Percentiles rank a stretch among this genome's conserved stretches.
These are phyloP conservation scores for Papiliotrema nemorosa DNA, from an alignment of 1,284 basidiomycete species.

Conservation along the genomic window DNA sequence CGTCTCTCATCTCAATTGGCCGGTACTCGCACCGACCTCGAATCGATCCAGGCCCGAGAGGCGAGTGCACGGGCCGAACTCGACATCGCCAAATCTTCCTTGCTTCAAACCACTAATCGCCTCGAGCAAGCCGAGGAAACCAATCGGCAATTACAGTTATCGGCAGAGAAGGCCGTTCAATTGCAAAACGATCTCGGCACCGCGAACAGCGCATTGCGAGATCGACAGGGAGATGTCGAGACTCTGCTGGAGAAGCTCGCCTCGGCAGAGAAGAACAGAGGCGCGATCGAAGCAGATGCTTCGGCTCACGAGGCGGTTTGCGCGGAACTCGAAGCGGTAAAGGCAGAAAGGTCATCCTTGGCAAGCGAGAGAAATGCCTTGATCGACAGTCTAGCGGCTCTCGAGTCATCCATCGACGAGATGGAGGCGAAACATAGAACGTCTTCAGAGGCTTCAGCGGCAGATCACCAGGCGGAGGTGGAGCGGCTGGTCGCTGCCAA, in stretches of 20 bases:
- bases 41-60: neutral
- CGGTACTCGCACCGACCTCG: neutral
- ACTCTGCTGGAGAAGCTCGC: slow-evolving; percentile 2
- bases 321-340: neutral
- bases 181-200: neutral
- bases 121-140: neutral
- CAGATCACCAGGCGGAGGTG: neutral
- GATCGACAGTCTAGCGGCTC: neutral
- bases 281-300: neutral
- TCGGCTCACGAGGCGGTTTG: neutral
- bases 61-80: neutral
- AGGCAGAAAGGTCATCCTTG: neutral
- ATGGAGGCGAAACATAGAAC: neutral
- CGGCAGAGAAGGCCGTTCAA: neutral
- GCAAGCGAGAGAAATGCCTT: neutral
- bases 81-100: neutral
- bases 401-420: neutral
- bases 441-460: neutral
- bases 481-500: too few relatives aligned
- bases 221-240: neutral
- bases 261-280: neutral
- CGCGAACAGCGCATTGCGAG: neutral
- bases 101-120: neutral
- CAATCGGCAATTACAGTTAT: neutral
- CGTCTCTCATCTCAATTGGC: neutral